Percentiles rank a stretch among this genome's conserved stretches.
Evolutionary conservation across 345 rosid genomes (phyloP).

Genomic region (Rhizophora mangle): DNA sequence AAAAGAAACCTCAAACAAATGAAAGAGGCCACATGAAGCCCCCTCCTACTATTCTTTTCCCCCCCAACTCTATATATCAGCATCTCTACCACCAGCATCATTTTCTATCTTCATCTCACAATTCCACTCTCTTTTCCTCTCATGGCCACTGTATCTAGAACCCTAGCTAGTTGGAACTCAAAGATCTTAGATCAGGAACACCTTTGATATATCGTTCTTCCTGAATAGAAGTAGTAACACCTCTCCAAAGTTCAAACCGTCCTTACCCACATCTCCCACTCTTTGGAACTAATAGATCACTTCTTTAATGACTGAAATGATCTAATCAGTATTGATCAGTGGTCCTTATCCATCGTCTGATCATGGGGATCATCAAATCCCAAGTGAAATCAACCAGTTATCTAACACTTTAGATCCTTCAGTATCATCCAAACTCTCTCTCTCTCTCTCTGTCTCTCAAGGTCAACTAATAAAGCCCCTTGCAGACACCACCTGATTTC

Average conservation of each 20-base stretch:
- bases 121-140: not conserved
- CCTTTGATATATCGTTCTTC: conserved; percentile 23
- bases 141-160: not conserved
- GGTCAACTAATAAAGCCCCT: too few species aligned
- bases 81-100: not conserved
- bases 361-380: conserved; percentile 18
- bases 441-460: too few species aligned
- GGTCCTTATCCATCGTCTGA: too few species aligned
- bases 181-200: conserved; percentile 4
- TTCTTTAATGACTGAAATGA: too few species aligned
- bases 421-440: not conserved
- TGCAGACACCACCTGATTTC: not conserved
- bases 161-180: conserved; percentile 1
- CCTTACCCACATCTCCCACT: too few species aligned
- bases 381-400: conserved; percentile 2
- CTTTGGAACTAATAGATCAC: too few species aligned
- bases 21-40: not conserved
- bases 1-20: conserved; percentile 22
- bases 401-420: conserved; percentile 5
- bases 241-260: too few species aligned
- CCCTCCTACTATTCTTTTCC: conserved; percentile 10
- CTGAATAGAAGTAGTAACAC: too few species aligned
- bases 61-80: conserved; percentile 10
- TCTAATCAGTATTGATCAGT: too few species aligned
- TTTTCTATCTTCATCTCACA: not conserved